Evolutionary conservation across 768 basidiomycete genomes (phyloP), one percentile per base, ranked within the genome.

Genomic region (Mycena capillaripes): DNA sequence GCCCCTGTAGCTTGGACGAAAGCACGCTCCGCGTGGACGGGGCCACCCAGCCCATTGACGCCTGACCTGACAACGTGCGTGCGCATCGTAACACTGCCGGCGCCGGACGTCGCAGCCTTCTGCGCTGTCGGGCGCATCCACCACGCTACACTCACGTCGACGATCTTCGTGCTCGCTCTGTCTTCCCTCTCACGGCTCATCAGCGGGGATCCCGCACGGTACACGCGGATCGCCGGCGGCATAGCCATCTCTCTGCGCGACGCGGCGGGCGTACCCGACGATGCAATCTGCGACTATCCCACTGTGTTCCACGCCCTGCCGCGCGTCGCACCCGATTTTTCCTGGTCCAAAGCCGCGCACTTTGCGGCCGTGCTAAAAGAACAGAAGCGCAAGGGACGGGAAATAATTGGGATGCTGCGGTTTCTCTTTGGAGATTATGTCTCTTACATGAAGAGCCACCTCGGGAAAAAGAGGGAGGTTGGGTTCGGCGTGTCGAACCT

Each of bases 231-330:
- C 34, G 36, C 30, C 0, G 36, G 50, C 25, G n/a, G 19, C 29
- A 60, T 63, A 16, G 64, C 73, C 2, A 21, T 74, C 36, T 71
- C 73, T 6, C 17, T 74, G 21, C 73, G 48, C 42, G 38, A 27
- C 30, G 65, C 63, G 16, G 61, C 69, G 9, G 60, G 56, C 25
- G 27, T 68, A 1, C 38, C 65, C 8, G 19, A 25, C 25, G 69
- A 71, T 1, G 61, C 14, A 8, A 36, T 74, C 10, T 66, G 63
- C 59, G 60, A 63, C 60, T 64, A 68, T n/a, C 50, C 53, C 10
- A 67, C 69, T 6, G 3, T 48, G 1, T 36, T 19, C 1, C 32
- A 12, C 17, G 36, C 19, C 8, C 44, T n/a, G 3, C 23, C 53
- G 30, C 52, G n/a, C 12, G 19, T 52, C 21, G 8, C 16, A 6